Conservation (phyloP, 164 flowering plant species). For the Vitis rotundifolia region DNA sequence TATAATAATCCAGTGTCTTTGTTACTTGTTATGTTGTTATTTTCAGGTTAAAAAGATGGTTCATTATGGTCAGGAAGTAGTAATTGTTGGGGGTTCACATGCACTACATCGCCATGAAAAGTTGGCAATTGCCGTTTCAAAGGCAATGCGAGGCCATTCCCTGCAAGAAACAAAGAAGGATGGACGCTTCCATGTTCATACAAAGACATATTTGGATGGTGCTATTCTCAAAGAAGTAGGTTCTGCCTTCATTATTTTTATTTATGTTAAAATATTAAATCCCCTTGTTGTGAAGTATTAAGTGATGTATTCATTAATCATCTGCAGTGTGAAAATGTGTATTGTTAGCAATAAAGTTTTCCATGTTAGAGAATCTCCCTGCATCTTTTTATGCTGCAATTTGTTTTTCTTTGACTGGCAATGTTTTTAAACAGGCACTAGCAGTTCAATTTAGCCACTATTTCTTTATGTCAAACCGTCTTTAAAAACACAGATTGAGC, state of each 20-base stretch:
- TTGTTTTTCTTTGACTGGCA: too few relatives aligned
- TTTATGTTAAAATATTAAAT: too few relatives aligned
- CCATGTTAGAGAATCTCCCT: too few relatives aligned
- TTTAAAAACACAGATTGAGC: too few relatives aligned
- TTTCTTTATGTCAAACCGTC: too few relatives aligned
- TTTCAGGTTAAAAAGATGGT: constrained; percentile 88
- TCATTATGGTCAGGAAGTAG: constrained; percentile 86
- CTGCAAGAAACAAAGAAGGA: constrained; percentile 94
- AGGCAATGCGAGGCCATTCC: constrained; percentile 94
- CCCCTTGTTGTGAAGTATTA: too few relatives aligned
- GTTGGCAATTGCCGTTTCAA: constrained; percentile 93
- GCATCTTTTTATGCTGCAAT: too few relatives aligned
- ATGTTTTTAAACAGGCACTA: too few relatives aligned
- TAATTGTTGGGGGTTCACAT: constrained; percentile 83
- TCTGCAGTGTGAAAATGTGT: too few relatives aligned
- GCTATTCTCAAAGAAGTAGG: constrained; percentile 92
- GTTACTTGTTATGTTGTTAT: background rate
- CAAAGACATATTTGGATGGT: constrained; percentile 90
- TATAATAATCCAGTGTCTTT: too few relatives aligned
- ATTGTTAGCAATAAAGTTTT: too few relatives aligned
- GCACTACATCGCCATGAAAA: constrained; percentile 91
- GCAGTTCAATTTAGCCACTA: too few relatives aligned
- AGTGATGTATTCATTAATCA: background rate
- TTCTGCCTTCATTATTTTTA: constrained; percentile 5
- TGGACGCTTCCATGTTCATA: constrained; percentile 97